These are phyloP conservation scores for Globisporangium camurandrum DNA, from an alignment of 352 stramenopile species.

Conservation along the genomic window DNA sequence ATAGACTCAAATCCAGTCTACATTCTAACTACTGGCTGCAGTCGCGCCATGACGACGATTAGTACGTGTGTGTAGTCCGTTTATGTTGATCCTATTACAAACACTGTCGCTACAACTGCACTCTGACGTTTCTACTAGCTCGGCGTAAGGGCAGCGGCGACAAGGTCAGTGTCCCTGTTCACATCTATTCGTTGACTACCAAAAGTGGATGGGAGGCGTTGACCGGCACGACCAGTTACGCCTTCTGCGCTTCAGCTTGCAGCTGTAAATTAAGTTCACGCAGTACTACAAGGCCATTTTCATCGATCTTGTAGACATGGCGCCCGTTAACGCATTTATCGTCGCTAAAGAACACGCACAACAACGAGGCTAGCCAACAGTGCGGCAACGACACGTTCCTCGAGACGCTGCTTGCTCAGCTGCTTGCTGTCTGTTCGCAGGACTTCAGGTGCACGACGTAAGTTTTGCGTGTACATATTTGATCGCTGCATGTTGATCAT, in stretches of 20 bases:
- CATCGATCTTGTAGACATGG: not conserved
- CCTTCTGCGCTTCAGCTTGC: not conserved
- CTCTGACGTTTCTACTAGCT: not conserved
- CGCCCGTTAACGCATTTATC: not conserved
- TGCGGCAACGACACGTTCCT: not conserved
- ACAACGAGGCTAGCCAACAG: not conserved
- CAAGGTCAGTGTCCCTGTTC: not conserved
- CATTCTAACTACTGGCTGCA: not conserved
- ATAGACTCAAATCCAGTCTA: not conserved
- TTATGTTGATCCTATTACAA: not conserved
- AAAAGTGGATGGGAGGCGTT: not conserved
- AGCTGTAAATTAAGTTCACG: not conserved
- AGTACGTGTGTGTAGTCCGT: not conserved
- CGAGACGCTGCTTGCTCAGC: not conserved
- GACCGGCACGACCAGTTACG: not conserved
- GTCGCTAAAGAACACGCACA: not conserved
- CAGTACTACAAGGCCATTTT: constrained; percentile 1
- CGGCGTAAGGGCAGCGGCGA: not conserved
- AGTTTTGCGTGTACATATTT: no score
- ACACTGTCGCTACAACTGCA: not conserved
- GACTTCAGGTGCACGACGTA: no score
- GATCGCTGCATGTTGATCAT: no score
- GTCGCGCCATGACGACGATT: not conserved
- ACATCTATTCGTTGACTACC: constrained; percentile 1
- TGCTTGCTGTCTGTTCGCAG: not conserved